These are phyloP conservation scores for Allomyces macrogynus DNA, from an alignment of 192 early-diverging fungal species.

Conservation along the genomic window DNA sequence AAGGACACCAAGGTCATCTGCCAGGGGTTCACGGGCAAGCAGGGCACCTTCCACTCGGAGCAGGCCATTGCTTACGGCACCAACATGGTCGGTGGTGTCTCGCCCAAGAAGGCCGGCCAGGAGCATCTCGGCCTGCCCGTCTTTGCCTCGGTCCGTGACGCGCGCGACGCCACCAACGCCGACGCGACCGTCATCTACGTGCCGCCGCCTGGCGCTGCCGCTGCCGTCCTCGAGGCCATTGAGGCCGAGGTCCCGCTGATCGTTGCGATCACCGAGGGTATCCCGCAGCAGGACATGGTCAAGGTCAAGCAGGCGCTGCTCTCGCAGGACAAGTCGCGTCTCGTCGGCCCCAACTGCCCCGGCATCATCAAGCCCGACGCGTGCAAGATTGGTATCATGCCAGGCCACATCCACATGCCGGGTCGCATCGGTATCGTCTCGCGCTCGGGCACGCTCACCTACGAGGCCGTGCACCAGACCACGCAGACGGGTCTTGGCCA, in stretches of 20 bases:
- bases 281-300: constrained; percentile 99
- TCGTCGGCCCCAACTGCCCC: constrained; percentile 99
- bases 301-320: constrained; percentile 62
- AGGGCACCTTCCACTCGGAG: constrained; percentile 98
- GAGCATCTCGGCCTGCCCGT: constrained; percentile 90
- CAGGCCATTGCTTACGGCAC: constrained; percentile 99
- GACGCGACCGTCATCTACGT: constrained; percentile 98
- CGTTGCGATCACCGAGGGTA: constrained; percentile 96
- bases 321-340: constrained; percentile 76
- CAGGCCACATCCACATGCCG: constrained; percentile 89
- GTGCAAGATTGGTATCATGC: constrained; percentile 99
- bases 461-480: constrained; percentile 98
- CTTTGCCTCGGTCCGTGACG: constrained; percentile 69
- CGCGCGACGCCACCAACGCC: constrained; percentile 62
- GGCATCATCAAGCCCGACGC: constrained; percentile 91
- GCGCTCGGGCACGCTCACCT: constrained; percentile 95
- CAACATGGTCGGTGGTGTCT: constrained; percentile 93
- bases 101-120: constrained; percentile 85
- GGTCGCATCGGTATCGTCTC: constrained; percentile 97
- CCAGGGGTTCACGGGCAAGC: constrained; percentile 98
- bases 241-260: constrained; percentile 90
- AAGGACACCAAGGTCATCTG: constrained; percentile 94
- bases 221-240: constrained; percentile 90
- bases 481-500: constrained; percentile 87
- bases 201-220: constrained; percentile 86